Base-by-base conservation (phyloP, 23 red algal genomes). In the Rhodosorus marinus region DNA sequence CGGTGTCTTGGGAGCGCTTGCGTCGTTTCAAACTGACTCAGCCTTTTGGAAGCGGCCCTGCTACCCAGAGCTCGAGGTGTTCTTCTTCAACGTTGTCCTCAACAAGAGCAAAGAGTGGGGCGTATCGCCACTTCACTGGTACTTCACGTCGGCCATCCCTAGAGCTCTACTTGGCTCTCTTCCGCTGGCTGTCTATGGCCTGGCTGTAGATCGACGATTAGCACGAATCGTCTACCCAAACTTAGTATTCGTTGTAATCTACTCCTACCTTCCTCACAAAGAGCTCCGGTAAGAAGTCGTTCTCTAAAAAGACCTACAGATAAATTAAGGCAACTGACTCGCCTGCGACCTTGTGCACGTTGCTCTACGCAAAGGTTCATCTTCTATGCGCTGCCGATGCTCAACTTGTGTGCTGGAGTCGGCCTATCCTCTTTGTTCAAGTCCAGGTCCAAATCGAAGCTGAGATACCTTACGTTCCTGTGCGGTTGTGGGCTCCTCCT, bases 21-120 rank as follows among this genome's bases (percentile, higher is more conserved):
- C 46, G n/a, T 93, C 87, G 3, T 41, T 93, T 2, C 20, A 21
- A 9, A 35, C 84, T 14, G 77, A 93, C 62, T 83, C 76, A 17
- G 43, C 67, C 61, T 77, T 93, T 54, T 82, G 76, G 87, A 35
- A 33, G 0, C 59, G 71, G 1, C 52, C 52, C 8, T 47, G 51
- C 31, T 93, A 79, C 59, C 87, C 87, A 9, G 76, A 93, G 33
- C 43, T 66, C 26, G 76, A 83, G 55, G 87, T 75, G 24, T 83
- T 93, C 59, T 76, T 69, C 55, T 93, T 83, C 57, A 83, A 83
- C 56, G 87, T 58, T 1, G 67, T 79, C 3, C 33, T 26, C 28
- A 74, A 75, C 47, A 66, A 58, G 51, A 60, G 52, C 19, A 35
- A 64, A 6, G 70, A 67, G 2, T 93, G 87, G 87, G 77, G 77